Evolutionary conservation across 345 rosid genomes (phyloP), one percentile per base, ranked within the genome.

Genomic region (Triadica sebifera): DNA sequence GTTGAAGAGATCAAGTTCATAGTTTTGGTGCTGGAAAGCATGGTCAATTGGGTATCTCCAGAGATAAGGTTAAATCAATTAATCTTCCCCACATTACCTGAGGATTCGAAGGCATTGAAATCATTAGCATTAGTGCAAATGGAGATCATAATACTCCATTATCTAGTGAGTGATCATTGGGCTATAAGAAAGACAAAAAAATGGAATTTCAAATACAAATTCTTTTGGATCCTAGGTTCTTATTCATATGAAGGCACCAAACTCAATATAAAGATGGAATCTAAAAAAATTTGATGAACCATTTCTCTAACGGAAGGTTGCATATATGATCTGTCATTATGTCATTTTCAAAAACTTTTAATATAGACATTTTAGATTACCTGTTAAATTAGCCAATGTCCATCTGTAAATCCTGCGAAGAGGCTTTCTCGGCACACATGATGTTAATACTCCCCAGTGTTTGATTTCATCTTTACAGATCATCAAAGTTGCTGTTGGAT

Each of bases 11-110:
- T 78, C 91, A 79, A 80, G 84, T 92, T 22, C 89, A 88, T 69
- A 92, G 88, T 69, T 95, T 92, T 76, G 98, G 99, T 41, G 87
- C 89, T 20, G 92, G 94, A 74, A 95, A 90, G 70, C 97, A 92
- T 16, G 96, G 98, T 74, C 99, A 95, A 69, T 74, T 94, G 73
- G 98, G 97, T 75, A 45, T 87, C 65, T 76, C 84, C 37, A 75
- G 39, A 38, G 84, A 82, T 52, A 85, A 45, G 76, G 56, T 80
- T 43, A 89, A 81, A 74, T 89, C 87, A 0, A 72, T 85, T 24
- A 78, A 74, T 75, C 75, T 86, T 83, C 99, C 99, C 7, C 85
- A 81, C 58, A 8, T 60, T 59, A 81, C 82, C 12, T 76, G 75
- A 12, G 96, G 98, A 74, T 72, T 92, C 61, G 85, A 89, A 65